Evolutionary conservation across 768 basidiomycete species (phyloP), one percentile per base, ranked within the genome.

Genomic region (Kwoniella bestiolae): DNA sequence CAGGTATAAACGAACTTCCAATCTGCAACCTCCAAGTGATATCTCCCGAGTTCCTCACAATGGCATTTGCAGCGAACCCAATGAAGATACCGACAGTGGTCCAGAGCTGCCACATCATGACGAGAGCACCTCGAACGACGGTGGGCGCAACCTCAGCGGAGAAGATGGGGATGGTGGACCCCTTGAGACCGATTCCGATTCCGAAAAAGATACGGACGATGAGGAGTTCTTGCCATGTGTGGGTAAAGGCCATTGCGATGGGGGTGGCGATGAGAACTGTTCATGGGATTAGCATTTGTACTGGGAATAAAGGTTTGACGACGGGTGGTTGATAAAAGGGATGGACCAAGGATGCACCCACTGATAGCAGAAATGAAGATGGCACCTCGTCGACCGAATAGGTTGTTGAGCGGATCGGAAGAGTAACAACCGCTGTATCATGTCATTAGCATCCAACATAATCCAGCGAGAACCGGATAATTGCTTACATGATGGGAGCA

Each of bases 71-170:
- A 49, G 63, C 61, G 63, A 78, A 78, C 21, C 80, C 80, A 47
- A 77, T 60, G 65, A 77, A 78, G 51, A 81, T 80, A 29, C 80
- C 80, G 56, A 82, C 81, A 0, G 81, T 79, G 3, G 82, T 82
- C 67, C 81, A 82, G 0, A 82, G 72, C 45, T 82, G 82, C 92
- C 93, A 94, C 76, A 86, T 89, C 92, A 93, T 94, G n/a, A 45
- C 38, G 32, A 94, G 86, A 1, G 88, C 92, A 62, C 92, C 92
- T 71, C 93, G 87, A 57, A 95, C 91, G 18, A 82, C 82, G 0
- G 92, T 87, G 0, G 93, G 93, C 0, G 88, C 52, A 73, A 90
- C 88, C 80, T 96, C 90, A 0, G 89, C 88, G 0, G 89, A 86
- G 65, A 87, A 89, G 7, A 89, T 84, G 4, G 88, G 87, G 0